Evolutionary conservation across 257 asterid genomes (phyloP), one percentile per base, ranked within the genome.

Genomic region (Coffea canephora): DNA sequence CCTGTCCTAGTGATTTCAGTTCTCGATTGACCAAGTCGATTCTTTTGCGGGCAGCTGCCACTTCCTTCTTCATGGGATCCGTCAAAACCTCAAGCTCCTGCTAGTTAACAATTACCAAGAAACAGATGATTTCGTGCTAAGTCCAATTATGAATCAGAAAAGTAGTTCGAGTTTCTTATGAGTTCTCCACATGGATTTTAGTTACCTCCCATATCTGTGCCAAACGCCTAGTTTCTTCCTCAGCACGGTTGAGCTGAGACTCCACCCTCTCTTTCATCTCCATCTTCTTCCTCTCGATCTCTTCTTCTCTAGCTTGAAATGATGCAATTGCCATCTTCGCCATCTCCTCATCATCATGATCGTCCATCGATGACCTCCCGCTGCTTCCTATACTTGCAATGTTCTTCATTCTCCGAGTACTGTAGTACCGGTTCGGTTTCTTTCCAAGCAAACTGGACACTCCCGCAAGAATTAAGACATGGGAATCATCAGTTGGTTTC

Each of bases 51-150:
- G 91, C 96, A 34, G 78, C 86, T 14, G 88, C 86, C 50, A 94
- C 95, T 77, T 94, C 97, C 85, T 93, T 94, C 79, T 96, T 91
- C 95, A 89, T 89, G 71, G 98, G 98, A 86, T 95, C 98, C 14
- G 95, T 84, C 80, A 95, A 84, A 72, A 82, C 97, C 80, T 95
- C 97, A 61, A 95, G 91, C 80, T 93, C 98, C 98, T 94, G n/a
- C 43, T 48, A 21, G 14, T 31, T 15, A 27, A 13, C 34, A n/a
- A 18, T 50, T 50, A 48, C 6, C 41, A 46, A 69, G 55, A 21
- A 52, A 19, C 3, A 2, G 21, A 50, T 50, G 12, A 34, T 69
- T 16, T 62, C 52, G 18, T 39, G 25, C 27, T 69, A 11, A 66
- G 27, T 66, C 19, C 6, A 25, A 68, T 64, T 1, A 52, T 78